Evolutionary conservation across 306 rosid species (phyloP).

Genomic region (Rosa persica): DNA sequence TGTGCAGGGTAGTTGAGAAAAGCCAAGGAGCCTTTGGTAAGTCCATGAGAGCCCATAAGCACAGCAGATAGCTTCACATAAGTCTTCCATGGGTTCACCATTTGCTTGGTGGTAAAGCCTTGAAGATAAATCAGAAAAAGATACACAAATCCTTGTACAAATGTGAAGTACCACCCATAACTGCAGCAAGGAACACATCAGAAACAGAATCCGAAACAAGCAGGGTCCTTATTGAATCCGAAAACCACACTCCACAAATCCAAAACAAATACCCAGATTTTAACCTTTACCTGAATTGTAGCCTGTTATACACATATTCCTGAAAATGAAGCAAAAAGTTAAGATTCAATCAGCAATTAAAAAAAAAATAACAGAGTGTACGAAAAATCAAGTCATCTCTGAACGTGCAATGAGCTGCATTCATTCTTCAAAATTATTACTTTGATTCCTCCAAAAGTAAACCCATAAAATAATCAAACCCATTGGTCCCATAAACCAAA

Average conservation of each 20-base stretch:
- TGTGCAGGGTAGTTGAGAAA: constrained; percentile 98
- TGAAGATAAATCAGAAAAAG: constrained; percentile 79
- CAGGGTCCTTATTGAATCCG: constrained; percentile 14
- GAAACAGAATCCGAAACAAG: neutral
- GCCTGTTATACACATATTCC: constrained; percentile 98
- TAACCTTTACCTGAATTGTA: constrained; percentile 69
- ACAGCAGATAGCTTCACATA: constrained; percentile 93
- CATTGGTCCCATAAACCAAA: constrained; percentile 29
- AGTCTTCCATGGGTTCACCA: constrained; percentile 99
- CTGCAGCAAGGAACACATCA: constrained; percentile 46
- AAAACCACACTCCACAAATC: constrained; percentile 1
- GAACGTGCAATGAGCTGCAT: neutral
- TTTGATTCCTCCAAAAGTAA: neutral
- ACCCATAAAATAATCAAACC: neutral
- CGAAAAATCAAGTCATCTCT: constrained; percentile 15
- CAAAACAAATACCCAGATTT: neutral
- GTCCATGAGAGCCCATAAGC: constrained; percentile 96
- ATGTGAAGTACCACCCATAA: constrained; percentile 99
- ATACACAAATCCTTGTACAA: constrained; percentile 93
- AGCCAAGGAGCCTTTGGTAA: constrained; percentile 95
- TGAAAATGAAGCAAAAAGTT: constrained; percentile 40
- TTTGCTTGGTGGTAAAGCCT: constrained; percentile 93
- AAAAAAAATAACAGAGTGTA: constrained; percentile 3
- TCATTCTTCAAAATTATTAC: neutral
- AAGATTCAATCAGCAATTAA: constrained; percentile 8